Evolutionary conservation across 805 yeast genomes (phyloP), one percentile per base, ranked within the genome.

Genomic region (Pichia occidentalis): DNA sequence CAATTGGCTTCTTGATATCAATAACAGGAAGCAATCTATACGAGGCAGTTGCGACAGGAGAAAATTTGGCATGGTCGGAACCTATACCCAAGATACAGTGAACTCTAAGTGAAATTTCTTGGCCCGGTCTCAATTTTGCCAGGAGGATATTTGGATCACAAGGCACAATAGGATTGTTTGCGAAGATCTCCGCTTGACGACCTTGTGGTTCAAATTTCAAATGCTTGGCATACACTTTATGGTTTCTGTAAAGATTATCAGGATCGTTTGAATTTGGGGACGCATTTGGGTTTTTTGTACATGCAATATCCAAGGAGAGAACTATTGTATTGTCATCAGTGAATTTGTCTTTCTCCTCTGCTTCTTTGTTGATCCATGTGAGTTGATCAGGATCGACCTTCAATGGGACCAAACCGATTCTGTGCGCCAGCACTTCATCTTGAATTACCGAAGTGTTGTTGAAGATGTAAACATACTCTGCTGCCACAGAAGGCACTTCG

Each of bases 31-130:
- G 63, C 55, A 92, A 70, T 63, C 98, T 75, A 65, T 92, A 92
- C 11, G 96, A 85, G 3, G 98, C 97, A 11, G 98, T 92, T 13
- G 95, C 75, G 9, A 92, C 98, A 5, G 98, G 98, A 7, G 97
- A 86, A 59, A 85, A 92, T 63, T 92, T 92, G 43, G 98, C 97
- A 62, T 92, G 98, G 60, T 92, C 98, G 29, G 86, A 64, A 36
- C 54, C 98, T 48, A 85, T 65, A 42, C 98, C 98, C 45, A 90
- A 70, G 22, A 88, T 70, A 59, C 97, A 92, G 64, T 87, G 95
- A 40, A 83, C 95, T 55, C 87, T 72, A 48, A 92, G 69, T 20
- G 90, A 75, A 46, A 92, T 88, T 63, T 92, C 97, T 65, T 92
- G 98, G 34, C 96, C 96, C 6, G 97, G 97, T 53, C 98, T 77